A percentile compares a stretch with the other conserved stretches of the same genome.
phyloP scores from a whole-genome alignment of 2,329 filamentous ascomycete genomes.

The Thielaviopsis punctulata region DNA sequence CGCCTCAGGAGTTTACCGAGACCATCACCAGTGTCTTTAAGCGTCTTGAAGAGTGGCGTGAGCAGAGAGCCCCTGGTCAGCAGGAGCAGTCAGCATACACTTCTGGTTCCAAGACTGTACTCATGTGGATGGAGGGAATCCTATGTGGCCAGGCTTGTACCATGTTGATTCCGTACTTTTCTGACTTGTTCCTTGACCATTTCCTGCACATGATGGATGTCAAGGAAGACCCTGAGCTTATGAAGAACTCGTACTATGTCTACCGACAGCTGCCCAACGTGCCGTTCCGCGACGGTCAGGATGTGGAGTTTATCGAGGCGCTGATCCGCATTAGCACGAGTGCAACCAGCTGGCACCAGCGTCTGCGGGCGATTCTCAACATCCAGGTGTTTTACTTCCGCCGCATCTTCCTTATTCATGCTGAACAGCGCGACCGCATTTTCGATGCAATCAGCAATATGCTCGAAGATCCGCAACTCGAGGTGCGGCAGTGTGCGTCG shows the following conservation, averaged over 20 bases:
- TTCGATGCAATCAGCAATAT: constrained; percentile 92
- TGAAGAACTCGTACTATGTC: constrained; percentile 86
- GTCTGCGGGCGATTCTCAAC: constrained; percentile 84
- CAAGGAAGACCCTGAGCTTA: constrained; percentile 92
- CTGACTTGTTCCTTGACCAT: constrained; percentile 74
- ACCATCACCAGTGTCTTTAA: constrained; percentile 62
- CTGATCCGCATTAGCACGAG: constrained; percentile 77
- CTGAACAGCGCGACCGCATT: constrained; percentile 57
- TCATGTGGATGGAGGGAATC: constrained; percentile 86
- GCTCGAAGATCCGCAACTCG: constrained; percentile 79
- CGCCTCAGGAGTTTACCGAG: constrained; percentile 52
- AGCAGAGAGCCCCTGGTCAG: constrained; percentile 68
- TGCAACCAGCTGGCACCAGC: constrained; percentile 85
- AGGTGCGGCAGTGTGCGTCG: constrained; percentile 84
- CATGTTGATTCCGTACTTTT: constrained; percentile 80
- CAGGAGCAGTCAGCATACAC: constrained; percentile 92
- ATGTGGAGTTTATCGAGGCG: constrained; percentile 65
- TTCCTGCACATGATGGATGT: constrained; percentile 99
- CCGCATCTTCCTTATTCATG: constrained; percentile 70
- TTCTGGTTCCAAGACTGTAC: constrained; percentile 84
- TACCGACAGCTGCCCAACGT: constrained; percentile 95
- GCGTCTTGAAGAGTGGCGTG: constrained; percentile 72
- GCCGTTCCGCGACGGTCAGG: constrained; percentile 73
- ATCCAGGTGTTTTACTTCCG: constrained; percentile 99
- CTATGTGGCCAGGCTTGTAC: constrained; percentile 86